Evolutionary conservation across 176 grass and related monocot genomes (phyloP).

Genomic region (Eleusine coracana): DNA sequence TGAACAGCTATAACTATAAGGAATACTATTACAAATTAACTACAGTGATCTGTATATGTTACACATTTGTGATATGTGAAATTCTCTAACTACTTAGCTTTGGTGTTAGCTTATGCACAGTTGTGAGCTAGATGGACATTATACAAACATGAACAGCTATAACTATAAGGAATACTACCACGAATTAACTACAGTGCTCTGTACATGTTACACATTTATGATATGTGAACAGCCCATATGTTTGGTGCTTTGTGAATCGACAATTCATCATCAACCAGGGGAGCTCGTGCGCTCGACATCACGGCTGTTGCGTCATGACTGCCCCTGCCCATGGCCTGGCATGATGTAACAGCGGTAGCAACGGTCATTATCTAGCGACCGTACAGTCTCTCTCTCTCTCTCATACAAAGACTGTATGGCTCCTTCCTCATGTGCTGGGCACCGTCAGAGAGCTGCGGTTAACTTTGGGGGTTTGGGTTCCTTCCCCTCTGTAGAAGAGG

Average conservation of each 20-base stretch:
- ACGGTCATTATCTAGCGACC: too few relatives aligned
- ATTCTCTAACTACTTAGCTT: conserved; percentile 5
- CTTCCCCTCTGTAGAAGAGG: too few relatives aligned
- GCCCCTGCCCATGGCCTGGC: too few relatives aligned
- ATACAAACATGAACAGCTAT: background rate
- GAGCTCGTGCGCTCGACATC: too few relatives aligned
- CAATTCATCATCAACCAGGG: too few relatives aligned
- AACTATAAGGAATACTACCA: background rate
- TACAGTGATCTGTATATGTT: conserved; percentile 5
- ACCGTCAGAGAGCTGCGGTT: too few relatives aligned
- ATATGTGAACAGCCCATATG: background rate
- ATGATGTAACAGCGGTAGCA: too few relatives aligned
- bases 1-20: background rate
- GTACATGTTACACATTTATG: conserved; percentile 18
- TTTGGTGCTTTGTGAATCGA: background rate
- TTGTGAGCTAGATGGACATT: conserved; percentile 4
- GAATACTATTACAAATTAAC: background rate
- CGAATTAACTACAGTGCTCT: background rate
- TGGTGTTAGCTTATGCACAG: background rate
- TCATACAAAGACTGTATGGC: too few relatives aligned
- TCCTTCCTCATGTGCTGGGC: too few relatives aligned
- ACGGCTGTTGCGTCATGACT: too few relatives aligned
- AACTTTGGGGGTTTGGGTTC: too few relatives aligned
- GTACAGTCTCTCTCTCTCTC: too few relatives aligned
- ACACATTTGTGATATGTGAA: conserved; percentile 17